Evolutionary conservation across 108 stramenopile genomes (phyloP).

Genomic region (Fragilaria crotonensis): DNA sequence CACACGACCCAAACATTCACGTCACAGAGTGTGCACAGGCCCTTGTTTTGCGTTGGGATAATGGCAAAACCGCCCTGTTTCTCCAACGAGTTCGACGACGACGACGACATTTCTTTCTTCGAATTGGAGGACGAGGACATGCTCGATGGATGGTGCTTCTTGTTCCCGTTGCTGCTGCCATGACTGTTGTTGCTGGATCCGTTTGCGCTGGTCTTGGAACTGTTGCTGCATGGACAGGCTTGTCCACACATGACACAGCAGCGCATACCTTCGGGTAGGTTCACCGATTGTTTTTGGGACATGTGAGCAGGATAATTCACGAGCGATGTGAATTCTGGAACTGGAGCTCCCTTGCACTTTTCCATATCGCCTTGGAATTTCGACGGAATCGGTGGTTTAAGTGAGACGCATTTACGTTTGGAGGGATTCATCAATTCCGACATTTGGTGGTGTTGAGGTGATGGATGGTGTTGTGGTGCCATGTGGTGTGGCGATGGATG

Average conservation of each 20-base stretch:
- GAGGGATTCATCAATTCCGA: constrained; percentile 45
- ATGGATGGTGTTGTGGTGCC: constrained; percentile 27
- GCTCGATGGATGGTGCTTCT: constrained; percentile 17
- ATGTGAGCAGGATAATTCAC: constrained; percentile 88
- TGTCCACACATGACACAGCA: constrained; percentile 89
- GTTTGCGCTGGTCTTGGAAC: constrained; percentile 33
- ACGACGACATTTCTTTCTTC: constrained; percentile 13
- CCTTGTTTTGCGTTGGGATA: constrained; percentile 89
- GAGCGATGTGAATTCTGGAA: constrained; percentile 80
- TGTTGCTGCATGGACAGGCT: constrained; percentile 68
- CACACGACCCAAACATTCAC: constrained; percentile 86
- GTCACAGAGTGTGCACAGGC: constrained; percentile 83
- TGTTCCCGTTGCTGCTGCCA: constrained; percentile 19
- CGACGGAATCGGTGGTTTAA: constrained; percentile 73
- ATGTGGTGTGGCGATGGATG: constrained; percentile 27
- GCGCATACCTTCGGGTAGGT: constrained; percentile 78
- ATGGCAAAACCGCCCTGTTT: constrained; percentile 23
- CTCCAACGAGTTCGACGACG: background rate
- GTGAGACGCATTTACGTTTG: constrained; percentile 70
- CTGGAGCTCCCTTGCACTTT: constrained; percentile 54
- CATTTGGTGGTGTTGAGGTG: too few relatives aligned
- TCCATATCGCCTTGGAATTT: constrained; percentile 87
- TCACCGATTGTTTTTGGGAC: constrained; percentile 72
- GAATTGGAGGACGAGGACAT: constrained; percentile 11
- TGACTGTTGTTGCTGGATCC: constrained; percentile 8